A percentile compares a stretch with the other conserved stretches of the same genome.
phyloP scores from a whole-genome alignment of 2,329 filamentous ascomycete genomes.

The Aspergillus sp. region DNA sequence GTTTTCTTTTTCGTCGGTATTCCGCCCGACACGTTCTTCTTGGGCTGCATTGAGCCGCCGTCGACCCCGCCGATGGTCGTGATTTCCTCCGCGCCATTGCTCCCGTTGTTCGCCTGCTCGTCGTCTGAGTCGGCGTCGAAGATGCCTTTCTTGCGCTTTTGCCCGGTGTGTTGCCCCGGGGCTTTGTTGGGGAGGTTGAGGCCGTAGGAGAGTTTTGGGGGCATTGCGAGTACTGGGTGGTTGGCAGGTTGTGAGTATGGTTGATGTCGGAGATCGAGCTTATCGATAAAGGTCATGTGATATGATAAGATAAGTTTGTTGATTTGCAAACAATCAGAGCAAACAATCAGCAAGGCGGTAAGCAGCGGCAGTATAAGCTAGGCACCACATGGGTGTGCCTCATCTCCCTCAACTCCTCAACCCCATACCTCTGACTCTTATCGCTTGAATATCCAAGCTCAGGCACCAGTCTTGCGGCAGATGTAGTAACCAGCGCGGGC shows the following conservation, averaged over 20 bases:
- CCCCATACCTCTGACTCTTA: too few species aligned
- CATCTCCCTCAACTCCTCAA: too few species aligned
- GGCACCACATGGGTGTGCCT: neutral
- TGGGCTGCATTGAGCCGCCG: conserved; percentile 18
- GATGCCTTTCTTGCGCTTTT: conserved; percentile 41
- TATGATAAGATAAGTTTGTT: too few species aligned
- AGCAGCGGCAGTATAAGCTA: conserved; percentile 18
- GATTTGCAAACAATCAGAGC: neutral
- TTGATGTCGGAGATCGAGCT: too few species aligned
- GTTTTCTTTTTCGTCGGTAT: conserved; percentile 28
- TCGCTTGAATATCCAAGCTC: too few species aligned
- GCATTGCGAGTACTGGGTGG: too few species aligned
- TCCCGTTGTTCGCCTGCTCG: conserved; percentile 15
- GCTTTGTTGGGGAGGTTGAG: conserved; percentile 35
- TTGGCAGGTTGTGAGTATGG: too few species aligned
- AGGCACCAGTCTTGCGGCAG: conserved; percentile 11
- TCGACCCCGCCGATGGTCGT: conserved; percentile 31
- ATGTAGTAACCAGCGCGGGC: conserved; percentile 16
- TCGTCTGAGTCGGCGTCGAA: conserved; percentile 37
- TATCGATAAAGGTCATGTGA: too few species aligned
- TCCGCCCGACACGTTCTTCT: conserved; percentile 7
- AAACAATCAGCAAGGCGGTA: conserved; percentile 22
- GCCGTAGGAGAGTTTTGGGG: conserved; percentile 32
- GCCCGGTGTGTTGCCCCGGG: conserved; percentile 21
- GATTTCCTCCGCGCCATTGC: conserved; percentile 22